Evolutionary conservation across 306 rosid genomes (phyloP), one percentile per base, ranked within the genome.

Genomic region (Prunus dulcis): DNA sequence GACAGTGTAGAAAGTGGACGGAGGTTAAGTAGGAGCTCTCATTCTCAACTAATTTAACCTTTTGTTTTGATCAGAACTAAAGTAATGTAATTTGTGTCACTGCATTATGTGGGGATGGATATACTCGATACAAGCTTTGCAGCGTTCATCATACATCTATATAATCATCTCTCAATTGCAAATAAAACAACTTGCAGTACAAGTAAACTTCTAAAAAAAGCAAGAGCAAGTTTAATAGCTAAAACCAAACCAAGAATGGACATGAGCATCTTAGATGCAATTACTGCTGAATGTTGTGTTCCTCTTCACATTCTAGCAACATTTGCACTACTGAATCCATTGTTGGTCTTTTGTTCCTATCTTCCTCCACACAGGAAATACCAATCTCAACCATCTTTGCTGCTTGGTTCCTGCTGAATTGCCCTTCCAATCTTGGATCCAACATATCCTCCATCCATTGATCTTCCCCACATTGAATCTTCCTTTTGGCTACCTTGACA

Each of bases 1-100:
- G 81, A 57, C 27, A 76, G 75, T 58, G 78, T 76, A 32, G 70
- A 19, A 25, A 55, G 78, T 55, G 78, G 75, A 22, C 66, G 34
- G 75, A 27, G 64, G 66, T 38, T 72, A 3, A 56, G 5, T 19
- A 15, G 12, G 65, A 55, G 27, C 64, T 19, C 70, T 58, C 9
- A 56, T 38, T 56, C 64, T 72, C 52, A 55, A 34, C 4, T 13
- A 32, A 46, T 18, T 19, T 71, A 32, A 14, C 9, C 22, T 45
- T 20, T 58, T 12, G 28, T 22, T 47, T 47, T 47, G 51, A 13
- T 47, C 51, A 47, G 51, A 47, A 47, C 51, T 47, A 3, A 47
- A 47, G 51, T 47, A 47, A 11, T 11, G 15, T 47, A 10, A 47
- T 47, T 13, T 47, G 51, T 47, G 19, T 51, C 14, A 38, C 43